Evolutionary conservation across 176 grass and related monocot genomes (phyloP), one percentile per base, ranked within the genome.

Genomic region (Cenchrus americanus): DNA sequence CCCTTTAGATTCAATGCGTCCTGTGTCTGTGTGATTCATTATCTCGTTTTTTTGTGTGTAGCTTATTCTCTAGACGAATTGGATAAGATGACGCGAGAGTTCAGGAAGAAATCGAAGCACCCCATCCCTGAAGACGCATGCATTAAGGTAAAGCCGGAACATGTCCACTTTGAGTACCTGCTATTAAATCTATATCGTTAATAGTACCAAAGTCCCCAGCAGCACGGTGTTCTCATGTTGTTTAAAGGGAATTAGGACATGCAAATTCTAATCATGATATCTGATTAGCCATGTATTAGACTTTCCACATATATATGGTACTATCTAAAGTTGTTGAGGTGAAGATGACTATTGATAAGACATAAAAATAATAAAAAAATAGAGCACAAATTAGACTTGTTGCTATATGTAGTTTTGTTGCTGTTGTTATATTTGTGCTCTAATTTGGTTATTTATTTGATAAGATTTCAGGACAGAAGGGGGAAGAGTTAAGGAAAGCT

Each of bases 1-100:
- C n/a, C 22, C 10, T 46, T 27, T 80, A 32, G 12, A 17, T 69
- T 47, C 75, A 66, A 15, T 18, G 14, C 9, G 42, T 27, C 22
- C 26, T 81, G 71, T 73, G 14, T 9, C 54, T 58, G 52, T 60
- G 47, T 86, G 72, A 80, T 86, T 87, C 44, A 8, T 78, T 15
- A 5, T 53, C 42, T 46, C 76, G 18, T n/a, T 46, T 78, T 80
- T 13, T 22, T 77, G 50, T 70, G 10, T 57, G 74, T 44, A 99
- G 96, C 89, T 79, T 99, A 94, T 80, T 87, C 89, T 30, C 23
- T 89, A 42, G 91, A 96, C 23, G 91, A 99, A 78, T 72, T 99
- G 63, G 86, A 99, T 76, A 62, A 95, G 71, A 92, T 83, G 87
- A 93, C 96, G 11, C 86, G 55, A 40, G 83, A 89, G 78, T 85